Conservation (phyloP, 2,329 filamentous ascomycete genomes). For the Thelonectria rubi region DNA sequence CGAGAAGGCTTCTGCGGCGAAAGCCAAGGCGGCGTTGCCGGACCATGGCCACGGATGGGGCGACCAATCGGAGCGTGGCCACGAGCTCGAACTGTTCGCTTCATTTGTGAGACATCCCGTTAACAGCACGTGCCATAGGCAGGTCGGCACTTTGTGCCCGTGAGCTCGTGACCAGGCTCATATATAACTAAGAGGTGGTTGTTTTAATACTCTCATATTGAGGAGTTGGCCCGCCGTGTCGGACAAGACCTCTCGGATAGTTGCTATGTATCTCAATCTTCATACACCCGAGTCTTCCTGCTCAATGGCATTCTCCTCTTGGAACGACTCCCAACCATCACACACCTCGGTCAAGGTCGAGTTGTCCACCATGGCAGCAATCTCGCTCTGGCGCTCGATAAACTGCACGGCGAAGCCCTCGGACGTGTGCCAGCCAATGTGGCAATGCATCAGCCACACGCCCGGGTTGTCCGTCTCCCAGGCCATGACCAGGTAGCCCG, state of each 20-base stretch:
- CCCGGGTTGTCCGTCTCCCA: constrained; percentile 61
- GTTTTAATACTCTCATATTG: no score
- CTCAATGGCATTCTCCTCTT: not conserved
- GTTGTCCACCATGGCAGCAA: constrained; percentile 3
- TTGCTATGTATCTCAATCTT: no score
- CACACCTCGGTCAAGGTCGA: constrained; percentile 1
- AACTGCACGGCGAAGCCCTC: constrained; percentile 39
- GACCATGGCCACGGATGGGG: not conserved
- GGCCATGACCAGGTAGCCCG: constrained; percentile 58
- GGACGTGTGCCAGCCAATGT: constrained; percentile 48
- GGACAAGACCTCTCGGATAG: no score
- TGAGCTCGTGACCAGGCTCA: no score
- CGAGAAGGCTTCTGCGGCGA: not conserved
- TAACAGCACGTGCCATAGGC: not conserved
- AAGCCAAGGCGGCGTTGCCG: not conserved
- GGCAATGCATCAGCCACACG: constrained; percentile 61
- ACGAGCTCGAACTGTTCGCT: not conserved
- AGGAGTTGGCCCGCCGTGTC: no score
- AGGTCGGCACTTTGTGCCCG: constrained; percentile 19
- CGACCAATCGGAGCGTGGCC: not conserved
- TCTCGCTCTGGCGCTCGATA: constrained; percentile 26
- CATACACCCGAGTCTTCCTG: constrained; percentile 15
- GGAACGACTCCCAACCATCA: constrained; percentile 4
- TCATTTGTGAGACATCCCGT: not conserved
- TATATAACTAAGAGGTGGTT: no score